Evolutionary conservation across 148 eudicot species (phyloP).

Genomic region (Camellia granthamiana): DNA sequence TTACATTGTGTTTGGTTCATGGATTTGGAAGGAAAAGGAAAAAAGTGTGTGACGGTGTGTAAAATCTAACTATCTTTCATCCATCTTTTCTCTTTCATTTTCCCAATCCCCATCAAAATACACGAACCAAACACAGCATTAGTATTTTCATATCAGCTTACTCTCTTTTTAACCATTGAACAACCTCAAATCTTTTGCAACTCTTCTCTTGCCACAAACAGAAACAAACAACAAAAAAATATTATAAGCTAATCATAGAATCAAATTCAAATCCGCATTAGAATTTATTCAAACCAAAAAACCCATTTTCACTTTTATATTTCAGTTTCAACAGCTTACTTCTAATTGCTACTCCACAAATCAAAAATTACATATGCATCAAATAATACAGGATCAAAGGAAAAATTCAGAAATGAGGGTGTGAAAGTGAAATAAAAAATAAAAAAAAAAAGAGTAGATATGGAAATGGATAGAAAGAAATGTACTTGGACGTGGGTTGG

Average conservation of each 20-base stretch:
- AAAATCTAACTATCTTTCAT: no score
- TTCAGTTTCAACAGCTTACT: background rate
- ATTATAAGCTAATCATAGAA: background rate
- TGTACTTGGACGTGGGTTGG: conserved; percentile 68
- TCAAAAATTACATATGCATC: background rate
- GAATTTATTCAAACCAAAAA: background rate
- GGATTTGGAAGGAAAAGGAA: no score
- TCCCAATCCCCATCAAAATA: no score
- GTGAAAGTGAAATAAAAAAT: no score
- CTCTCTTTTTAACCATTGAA: background rate
- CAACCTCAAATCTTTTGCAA: background rate
- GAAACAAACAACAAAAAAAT: background rate
- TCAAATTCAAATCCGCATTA: background rate
- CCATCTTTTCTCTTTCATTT: no score
- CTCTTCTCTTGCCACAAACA: background rate
- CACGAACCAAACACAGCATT: no score
- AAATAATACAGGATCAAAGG: background rate
- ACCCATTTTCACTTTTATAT: background rate
- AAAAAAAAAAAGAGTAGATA: no score
- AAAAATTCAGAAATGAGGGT: background rate
- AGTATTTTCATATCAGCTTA: background rate
- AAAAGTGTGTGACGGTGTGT: no score
- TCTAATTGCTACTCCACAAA: background rate
- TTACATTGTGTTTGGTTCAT: no score
- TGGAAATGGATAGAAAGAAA: conserved; percentile 1